A percentile compares a stretch with the other conserved stretches of the same genome.
phyloP scores from a whole-genome alignment of 192 early-diverging fungal genomes.

The Mortierella alpina region DNA sequence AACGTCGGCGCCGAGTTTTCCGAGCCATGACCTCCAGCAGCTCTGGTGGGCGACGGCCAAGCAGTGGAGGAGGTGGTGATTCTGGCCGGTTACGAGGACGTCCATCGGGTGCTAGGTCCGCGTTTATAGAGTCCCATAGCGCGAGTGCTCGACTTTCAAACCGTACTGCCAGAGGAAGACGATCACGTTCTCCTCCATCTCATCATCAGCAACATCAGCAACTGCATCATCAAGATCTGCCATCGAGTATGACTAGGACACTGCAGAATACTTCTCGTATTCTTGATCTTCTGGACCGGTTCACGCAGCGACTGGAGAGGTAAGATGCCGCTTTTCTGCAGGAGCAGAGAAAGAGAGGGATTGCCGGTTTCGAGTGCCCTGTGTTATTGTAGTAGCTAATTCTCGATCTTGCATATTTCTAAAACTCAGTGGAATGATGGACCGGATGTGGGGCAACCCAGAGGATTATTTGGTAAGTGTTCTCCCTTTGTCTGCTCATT shows the following conservation, averaged over 20 bases:
- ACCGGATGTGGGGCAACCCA: constrained; percentile 23
- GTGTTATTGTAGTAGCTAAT: neutral
- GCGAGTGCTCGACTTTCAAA: neutral
- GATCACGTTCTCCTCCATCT: constrained; percentile 14
- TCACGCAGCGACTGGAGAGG: no score
- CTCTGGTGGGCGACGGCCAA: no score
- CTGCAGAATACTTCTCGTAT: no score
- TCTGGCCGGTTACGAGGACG: neutral
- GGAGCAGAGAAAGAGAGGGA: neutral
- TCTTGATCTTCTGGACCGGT: no score
- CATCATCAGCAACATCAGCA: neutral
- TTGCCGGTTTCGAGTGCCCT: neutral
- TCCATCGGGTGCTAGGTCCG: neutral
- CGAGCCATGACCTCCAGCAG: no score
- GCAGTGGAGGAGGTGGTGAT: neutral
- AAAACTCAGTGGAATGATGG: neutral
- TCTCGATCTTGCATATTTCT: neutral
- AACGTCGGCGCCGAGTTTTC: no score
- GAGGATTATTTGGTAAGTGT: constrained; percentile 23
- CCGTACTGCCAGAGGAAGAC: neutral
- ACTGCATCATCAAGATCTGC: no score
- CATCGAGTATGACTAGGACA: no score
- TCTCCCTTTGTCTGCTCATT: neutral
- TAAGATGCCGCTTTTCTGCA: no score
- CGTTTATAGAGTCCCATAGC: neutral